Evolutionary conservation across 129 eudicot genomes (phyloP).

Genomic region (Flaveria trinervia): DNA sequence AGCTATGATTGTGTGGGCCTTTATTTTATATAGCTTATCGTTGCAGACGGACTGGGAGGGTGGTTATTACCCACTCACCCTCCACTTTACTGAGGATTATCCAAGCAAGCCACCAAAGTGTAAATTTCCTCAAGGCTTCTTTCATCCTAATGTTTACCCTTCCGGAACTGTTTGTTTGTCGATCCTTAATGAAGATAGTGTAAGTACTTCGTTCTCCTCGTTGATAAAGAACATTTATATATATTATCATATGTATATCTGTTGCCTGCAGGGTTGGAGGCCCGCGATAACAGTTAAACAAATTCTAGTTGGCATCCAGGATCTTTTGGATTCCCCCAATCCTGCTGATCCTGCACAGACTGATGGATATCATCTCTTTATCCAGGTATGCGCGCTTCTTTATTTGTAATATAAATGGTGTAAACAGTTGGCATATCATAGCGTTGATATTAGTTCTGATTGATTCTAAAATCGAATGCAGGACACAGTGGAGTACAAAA

Average conservation of each 20-base stretch:
- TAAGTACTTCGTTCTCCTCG: conserved; percentile 37
- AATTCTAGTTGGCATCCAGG: conserved; percentile 91
- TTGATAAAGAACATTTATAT: background rate
- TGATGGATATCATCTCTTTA: conserved; percentile 85
- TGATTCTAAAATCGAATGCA: conserved; percentile 31
- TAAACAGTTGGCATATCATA: background rate
- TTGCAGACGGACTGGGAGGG: conserved; percentile 90
- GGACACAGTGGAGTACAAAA: conserved; percentile 78
- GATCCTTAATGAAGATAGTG: conserved; percentile 89
- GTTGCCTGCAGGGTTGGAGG: conserved; percentile 70
- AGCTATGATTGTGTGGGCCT: conserved; percentile 20
- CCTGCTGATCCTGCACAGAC: conserved; percentile 92
- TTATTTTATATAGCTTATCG: conserved; percentile 14
- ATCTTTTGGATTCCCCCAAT: conserved; percentile 82
- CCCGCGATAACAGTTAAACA: conserved; percentile 96
- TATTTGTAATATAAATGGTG: background rate
- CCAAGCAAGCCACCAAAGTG: conserved; percentile 98
- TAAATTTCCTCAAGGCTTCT: conserved; percentile 75
- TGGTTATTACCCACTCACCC: conserved; percentile 68
- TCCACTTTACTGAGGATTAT: conserved; percentile 75
- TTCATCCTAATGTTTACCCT: conserved; percentile 94
- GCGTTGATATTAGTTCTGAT: conserved; percentile 8
- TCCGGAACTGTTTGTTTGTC: conserved; percentile 93
- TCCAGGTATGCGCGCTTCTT: conserved; percentile 54
- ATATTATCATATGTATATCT: background rate